phyloP scores from a whole-genome alignment of 75 land plant genomes.

The Isoetes taiwanensis region DNA sequence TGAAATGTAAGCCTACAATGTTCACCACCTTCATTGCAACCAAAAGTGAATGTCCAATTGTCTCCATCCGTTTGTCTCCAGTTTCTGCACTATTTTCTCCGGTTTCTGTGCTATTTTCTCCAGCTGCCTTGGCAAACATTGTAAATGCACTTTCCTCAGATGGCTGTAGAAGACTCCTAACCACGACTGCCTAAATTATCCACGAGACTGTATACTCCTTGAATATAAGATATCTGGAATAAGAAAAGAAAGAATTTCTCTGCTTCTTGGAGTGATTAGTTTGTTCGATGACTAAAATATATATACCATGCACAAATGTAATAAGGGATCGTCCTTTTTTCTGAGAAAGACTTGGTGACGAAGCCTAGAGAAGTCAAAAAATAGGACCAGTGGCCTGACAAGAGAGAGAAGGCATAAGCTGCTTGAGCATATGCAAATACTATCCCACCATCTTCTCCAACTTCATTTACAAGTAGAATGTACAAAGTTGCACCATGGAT shows the following conservation, averaged over 20 bases:
- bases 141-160: slow-evolving; percentile 92
- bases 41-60: neutral
- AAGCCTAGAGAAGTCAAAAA: slow-evolving; percentile 38
- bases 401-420: slow-evolving; percentile 65
- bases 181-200: slow-evolving; percentile 98
- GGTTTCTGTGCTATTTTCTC: too few relatives aligned
- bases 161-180: slow-evolving; percentile 74
- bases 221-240: slow-evolving; percentile 84
- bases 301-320: slow-evolving; percentile 43
- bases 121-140: slow-evolving; percentile 72
- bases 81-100: too few relatives aligned
- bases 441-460: slow-evolving; percentile 53
- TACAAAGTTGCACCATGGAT: slow-evolving; percentile 52
- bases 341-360: neutral
- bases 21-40: neutral
- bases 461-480: slow-evolving; percentile 33
- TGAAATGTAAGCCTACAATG: slow-evolving; percentile 55
- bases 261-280: slow-evolving; percentile 90
- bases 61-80: too few relatives aligned
- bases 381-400: slow-evolving; percentile 83
- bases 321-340: too few relatives aligned
- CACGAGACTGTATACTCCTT: slow-evolving; percentile 91
- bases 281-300: slow-evolving; percentile 71
- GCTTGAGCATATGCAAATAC: slow-evolving; percentile 72
- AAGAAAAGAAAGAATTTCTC: slow-evolving; percentile 83